Conservation (phyloP, 164 flowering plant genomes). For the Vitis amurensis region DNA sequence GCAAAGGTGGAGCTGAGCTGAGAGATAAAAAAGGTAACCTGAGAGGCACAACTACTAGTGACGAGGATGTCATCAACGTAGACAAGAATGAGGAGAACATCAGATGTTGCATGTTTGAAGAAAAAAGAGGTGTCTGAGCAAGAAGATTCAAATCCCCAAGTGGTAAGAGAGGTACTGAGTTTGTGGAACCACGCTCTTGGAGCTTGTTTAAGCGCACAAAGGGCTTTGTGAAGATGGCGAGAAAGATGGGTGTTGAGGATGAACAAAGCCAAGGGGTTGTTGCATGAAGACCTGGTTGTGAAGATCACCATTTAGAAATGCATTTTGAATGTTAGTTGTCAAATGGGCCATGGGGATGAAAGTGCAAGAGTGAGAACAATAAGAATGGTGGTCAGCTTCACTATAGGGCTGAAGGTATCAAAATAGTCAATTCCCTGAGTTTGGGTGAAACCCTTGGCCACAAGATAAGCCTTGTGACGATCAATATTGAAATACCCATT, state of each 20-base stretch:
- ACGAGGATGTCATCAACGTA: too few species aligned
- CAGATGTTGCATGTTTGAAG: too few species aligned
- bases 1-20: too few species aligned
- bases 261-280: slow-evolving; percentile 1
- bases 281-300: neutral
- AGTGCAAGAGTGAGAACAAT: slow-evolving; percentile 1
- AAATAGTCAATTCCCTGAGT: too few species aligned
- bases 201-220: slow-evolving; percentile 15
- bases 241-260: neutral
- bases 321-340: slow-evolving; percentile 8
- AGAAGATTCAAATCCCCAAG: too few species aligned
- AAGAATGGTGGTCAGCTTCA: slow-evolving; percentile 6
- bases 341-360: neutral
- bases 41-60: too few species aligned
- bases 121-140: too few species aligned
- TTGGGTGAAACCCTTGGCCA: too few species aligned
- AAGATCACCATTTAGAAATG: slow-evolving; percentile 2
- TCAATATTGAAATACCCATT: too few species aligned
- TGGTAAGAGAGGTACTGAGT: neutral
- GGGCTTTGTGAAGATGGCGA: neutral
- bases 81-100: too few species aligned
- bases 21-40: too few species aligned
- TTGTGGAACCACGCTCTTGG: slow-evolving; percentile 11
- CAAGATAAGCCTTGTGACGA: too few species aligned
- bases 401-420: slow-evolving; percentile 9